A percentile compares a stretch with the other conserved stretches of the same genome.
Conservation (phyloP, 2,329 filamentous ascomycete species). For the Chaetomium sp. region DNA sequence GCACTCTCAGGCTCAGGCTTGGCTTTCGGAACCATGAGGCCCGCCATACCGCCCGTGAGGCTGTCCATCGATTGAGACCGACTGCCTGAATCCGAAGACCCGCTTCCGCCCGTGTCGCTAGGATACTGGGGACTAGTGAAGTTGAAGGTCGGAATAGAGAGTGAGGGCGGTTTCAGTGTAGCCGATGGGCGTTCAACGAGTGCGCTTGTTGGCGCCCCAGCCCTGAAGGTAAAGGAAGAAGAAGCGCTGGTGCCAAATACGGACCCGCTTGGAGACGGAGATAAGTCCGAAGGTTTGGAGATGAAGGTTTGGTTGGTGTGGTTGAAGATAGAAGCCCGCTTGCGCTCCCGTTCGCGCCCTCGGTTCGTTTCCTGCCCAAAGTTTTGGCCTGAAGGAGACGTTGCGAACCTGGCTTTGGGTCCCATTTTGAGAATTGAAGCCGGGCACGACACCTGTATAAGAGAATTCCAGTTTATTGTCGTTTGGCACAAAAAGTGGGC, state of each 20-base stretch:
- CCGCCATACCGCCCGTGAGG: constrained; percentile 13
- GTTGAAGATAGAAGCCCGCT: constrained; percentile 19
- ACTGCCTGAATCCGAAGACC: constrained; percentile 7
- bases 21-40: neutral
- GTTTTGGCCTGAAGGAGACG: neutral
- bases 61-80: constrained; percentile 10
- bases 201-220: neutral
- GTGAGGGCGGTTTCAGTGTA: neutral
- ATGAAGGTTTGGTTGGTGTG: constrained; percentile 24
- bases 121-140: constrained; percentile 5
- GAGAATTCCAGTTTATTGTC: neutral
- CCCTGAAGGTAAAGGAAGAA: constrained; percentile 16
- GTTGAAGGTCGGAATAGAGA: constrained; percentile 4
- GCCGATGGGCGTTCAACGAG: neutral
- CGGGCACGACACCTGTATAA: neutral
- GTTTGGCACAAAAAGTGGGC: neutral
- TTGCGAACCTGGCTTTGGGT: neutral
- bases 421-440: constrained; percentile 2
- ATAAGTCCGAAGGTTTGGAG: constrained; percentile 18
- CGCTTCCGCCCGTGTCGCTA: neutral
- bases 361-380: neutral
- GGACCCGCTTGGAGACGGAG: neutral
- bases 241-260: neutral
- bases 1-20: neutral
- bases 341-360: constrained; percentile 5